A percentile compares a stretch with the other conserved stretches of the same genome.
Conservation (phyloP, 345 rosid species). For the Viola odorata region DNA sequence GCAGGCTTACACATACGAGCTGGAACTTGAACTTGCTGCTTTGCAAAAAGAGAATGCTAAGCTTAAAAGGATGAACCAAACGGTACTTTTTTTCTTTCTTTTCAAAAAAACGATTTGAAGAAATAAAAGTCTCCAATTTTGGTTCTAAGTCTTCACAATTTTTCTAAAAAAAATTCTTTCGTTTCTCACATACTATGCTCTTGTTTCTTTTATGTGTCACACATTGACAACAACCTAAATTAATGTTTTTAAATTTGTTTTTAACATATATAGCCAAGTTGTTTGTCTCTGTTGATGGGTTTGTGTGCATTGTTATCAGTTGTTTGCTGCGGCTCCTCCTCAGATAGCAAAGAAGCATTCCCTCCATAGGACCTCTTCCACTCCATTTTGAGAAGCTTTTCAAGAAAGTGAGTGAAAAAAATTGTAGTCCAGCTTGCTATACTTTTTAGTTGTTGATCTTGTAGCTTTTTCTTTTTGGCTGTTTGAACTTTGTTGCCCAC, state of each 20-base stretch:
- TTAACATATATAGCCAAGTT: not conserved
- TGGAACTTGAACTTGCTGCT: slow-evolving; percentile 36
- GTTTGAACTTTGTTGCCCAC: no score
- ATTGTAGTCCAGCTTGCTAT: no score
- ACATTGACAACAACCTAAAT: not conserved
- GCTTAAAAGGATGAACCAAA: slow-evolving; percentile 36
- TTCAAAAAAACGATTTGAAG: no score
- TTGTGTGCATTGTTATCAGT: slow-evolving; percentile 15
- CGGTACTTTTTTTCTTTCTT: slow-evolving; percentile 32
- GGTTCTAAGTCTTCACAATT: no score
- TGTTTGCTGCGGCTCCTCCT: slow-evolving; percentile 25
- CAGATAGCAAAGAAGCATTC: slow-evolving; percentile 33
- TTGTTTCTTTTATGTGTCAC: not conserved
- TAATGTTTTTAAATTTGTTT: not conserved
- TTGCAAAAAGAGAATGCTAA: slow-evolving; percentile 45
- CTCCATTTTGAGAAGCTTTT: slow-evolving; percentile 52
- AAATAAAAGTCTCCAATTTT: no score
- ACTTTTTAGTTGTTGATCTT: no score
- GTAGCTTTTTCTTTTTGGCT: no score
- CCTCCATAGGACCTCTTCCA: slow-evolving; percentile 36
- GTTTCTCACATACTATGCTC: not conserved
- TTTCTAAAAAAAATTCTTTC: no score
- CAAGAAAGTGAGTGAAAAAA: no score
- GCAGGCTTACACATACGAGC: slow-evolving; percentile 50
- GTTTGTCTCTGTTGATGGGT: not conserved